These are phyloP conservation scores for Piedraia hortae DNA, from an alignment of 2,329 filamentous ascomycete genomes.

Conservation along the genomic window DNA sequence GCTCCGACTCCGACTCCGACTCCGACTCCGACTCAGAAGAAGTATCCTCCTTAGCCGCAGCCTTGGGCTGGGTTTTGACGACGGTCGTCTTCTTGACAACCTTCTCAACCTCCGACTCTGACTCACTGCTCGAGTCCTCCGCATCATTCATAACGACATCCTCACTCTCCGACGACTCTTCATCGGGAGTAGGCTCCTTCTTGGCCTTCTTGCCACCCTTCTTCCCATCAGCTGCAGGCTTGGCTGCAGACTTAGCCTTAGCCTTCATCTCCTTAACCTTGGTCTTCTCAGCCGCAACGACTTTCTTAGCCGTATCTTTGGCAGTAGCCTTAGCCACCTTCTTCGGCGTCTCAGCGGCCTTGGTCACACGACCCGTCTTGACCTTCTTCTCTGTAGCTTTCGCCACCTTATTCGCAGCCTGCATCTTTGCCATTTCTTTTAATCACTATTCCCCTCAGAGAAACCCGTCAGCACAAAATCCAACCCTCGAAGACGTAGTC, in stretches of 20 bases:
- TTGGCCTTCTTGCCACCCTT: conserved; percentile 18
- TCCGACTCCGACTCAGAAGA: too few species aligned
- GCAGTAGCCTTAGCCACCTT: conserved; percentile 24
- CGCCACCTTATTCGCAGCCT: too few species aligned
- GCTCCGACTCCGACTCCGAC: too few species aligned
- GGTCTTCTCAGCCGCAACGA: conserved; percentile 12
- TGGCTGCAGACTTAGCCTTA: too few species aligned
- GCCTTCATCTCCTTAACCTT: conserved; percentile 21
- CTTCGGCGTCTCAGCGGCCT: conserved; percentile 36
- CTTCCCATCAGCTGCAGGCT: too few species aligned
- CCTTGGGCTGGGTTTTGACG: too few species aligned
- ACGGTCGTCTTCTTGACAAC: too few species aligned
- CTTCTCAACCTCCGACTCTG: background rate
- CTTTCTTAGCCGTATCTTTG: conserved; percentile 20
- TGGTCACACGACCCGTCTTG: conserved; percentile 38
- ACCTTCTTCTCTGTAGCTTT: conserved; percentile 37
- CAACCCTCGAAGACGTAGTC: too few species aligned
- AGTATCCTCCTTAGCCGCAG: too few species aligned
- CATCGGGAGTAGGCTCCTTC: conserved; percentile 20
- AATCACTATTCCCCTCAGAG: too few species aligned
- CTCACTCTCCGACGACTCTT: conserved; percentile 16
- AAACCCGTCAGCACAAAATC: too few species aligned
- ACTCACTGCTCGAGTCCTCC: background rate
- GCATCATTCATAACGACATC: conserved; percentile 2
- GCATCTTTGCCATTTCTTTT: too few species aligned